Evolutionary conservation across 2,329 filamentous ascomycete genomes (phyloP).

Genomic region (Fusarium setosum): DNA sequence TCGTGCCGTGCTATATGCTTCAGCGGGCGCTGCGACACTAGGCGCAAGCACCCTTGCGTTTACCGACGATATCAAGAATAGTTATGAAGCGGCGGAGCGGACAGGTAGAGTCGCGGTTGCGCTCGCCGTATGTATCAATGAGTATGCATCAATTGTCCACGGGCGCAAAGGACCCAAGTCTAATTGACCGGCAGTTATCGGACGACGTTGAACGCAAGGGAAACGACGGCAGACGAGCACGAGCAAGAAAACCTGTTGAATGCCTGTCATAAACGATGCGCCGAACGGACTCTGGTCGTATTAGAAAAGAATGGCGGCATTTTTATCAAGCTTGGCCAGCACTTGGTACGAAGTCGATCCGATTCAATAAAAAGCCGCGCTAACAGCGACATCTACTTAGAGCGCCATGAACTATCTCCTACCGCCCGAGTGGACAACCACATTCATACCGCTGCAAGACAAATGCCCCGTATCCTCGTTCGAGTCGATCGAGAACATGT

Average conservation of each 20-base stretch:
- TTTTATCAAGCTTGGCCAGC: conserved; percentile 97
- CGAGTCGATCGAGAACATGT: conserved; percentile 89
- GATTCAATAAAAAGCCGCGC: conserved; percentile 4
- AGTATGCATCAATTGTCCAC: conserved; percentile 64
- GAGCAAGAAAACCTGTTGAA: conserved; percentile 77
- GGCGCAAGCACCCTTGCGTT: conserved; percentile 64
- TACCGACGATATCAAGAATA: conserved; percentile 78
- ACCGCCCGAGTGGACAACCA: conserved; percentile 91
- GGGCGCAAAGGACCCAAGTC: neutral
- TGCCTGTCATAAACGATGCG: conserved; percentile 92
- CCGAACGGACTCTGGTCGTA: conserved; percentile 84
- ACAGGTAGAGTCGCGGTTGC: conserved; percentile 82
- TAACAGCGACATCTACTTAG: conserved; percentile 53
- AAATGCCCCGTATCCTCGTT: conserved; percentile 93
- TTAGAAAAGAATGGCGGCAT: conserved; percentile 97
- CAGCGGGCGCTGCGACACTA: conserved; percentile 62
- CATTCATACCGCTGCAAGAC: conserved; percentile 96
- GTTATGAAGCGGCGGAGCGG: conserved; percentile 79
- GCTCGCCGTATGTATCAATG: conserved; percentile 86
- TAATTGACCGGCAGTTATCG: conserved; percentile 75
- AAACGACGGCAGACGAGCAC: conserved; percentile 69
- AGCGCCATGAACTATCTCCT: conserved; percentile 96
- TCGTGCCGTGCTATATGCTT: conserved; percentile 58
- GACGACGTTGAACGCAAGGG: conserved; percentile 78
- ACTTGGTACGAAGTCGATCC: conserved; percentile 67